A percentile compares a stretch with the other conserved stretches of the same genome.
phyloP scores from a whole-genome alignment of 2,329 filamentous ascomycete genomes.

The Epichloe uncinata region DNA sequence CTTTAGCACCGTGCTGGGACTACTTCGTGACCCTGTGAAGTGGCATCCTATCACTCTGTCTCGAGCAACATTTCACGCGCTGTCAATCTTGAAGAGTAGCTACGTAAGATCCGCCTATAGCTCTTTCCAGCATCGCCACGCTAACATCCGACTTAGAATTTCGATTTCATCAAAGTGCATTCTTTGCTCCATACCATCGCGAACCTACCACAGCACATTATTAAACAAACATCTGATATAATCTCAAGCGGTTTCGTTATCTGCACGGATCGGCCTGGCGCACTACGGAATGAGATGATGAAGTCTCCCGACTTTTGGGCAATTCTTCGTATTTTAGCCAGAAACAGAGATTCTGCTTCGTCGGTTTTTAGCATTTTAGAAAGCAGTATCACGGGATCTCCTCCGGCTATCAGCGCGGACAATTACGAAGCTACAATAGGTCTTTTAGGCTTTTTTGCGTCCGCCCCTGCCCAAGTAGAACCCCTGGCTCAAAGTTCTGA shows the following conservation, averaged over 20 bases:
- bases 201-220: slow-evolving; percentile 63
- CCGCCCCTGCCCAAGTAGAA: slow-evolving; percentile 61
- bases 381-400: slow-evolving; percentile 57
- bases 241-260: slow-evolving; percentile 66
- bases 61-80: slow-evolving; percentile 72
- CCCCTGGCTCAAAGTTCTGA: slow-evolving; percentile 57
- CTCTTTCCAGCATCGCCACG: background rate
- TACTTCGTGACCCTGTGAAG: slow-evolving; percentile 66
- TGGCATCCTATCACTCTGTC: slow-evolving; percentile 77
- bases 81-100: slow-evolving; percentile 68
- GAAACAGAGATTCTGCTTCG: slow-evolving; percentile 54
- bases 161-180: slow-evolving; percentile 83
- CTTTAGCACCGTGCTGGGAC: slow-evolving; percentile 63
- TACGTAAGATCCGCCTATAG: slow-evolving; percentile 48
- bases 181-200: slow-evolving; percentile 87
- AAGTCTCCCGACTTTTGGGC: slow-evolving; percentile 97
- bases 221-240: slow-evolving; percentile 63
- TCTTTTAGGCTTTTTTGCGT: slow-evolving; percentile 79
- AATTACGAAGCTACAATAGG: slow-evolving; percentile 85
- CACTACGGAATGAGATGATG: slow-evolving; percentile 82
- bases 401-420: slow-evolving; percentile 77
- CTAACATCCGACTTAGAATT: slow-evolving; percentile 42
- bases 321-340: slow-evolving; percentile 63
- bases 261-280: slow-evolving; percentile 65
- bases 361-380: slow-evolving; percentile 82